Evolutionary conservation across 139 green algal genomes (phyloP), one percentile per base, ranked within the genome.

Genomic region (Chlamydomonas incerta): DNA sequence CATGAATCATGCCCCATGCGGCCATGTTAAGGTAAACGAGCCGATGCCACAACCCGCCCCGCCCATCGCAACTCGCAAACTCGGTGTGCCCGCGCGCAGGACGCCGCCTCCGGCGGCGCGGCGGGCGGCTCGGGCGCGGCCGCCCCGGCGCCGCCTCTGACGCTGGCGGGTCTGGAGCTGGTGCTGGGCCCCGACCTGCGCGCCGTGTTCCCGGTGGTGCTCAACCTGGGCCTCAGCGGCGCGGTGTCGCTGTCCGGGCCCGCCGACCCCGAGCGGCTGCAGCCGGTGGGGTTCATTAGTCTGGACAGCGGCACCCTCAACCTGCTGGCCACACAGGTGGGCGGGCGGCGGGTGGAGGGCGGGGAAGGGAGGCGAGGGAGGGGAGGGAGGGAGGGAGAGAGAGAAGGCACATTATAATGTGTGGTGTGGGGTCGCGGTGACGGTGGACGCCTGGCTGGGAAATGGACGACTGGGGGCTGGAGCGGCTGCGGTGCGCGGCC

Each of bases 251-350:
- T 91, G 15, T 74, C 87, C 52, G 95, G 96, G 46, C 89, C 90
- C 0, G 93, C 93, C 0, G 88, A 95, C 72, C 93, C 96, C 0
- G 77, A 87, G 37, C 79, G 33, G 31, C 72, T 91, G 37, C 35
- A 63, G 35, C 73, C 88, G 10, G 72, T 50, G 11, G 96, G 96
- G 46, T 76, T 62, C 0, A 72, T 99, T 41, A 50, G 58, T 0
- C 94, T 99, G 31, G 93, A 97, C 62, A 84, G 88, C 74, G 96
- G 96, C 41, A 94, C 97, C 34, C 92, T 99, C 75, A 99, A 99
- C 90, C 89, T 99, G 60, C 92, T 99, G 81, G 97, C 97, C 13
- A 98, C 97, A 18, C 96, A 98, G 93, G 66, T 77, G 26, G 29
- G 55, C 34, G 57, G 11, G 34, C 26, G 41, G 70, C 3, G 62